These are phyloP conservation scores for Verticillium tricorpus DNA, from an alignment of 2,329 filamentous ascomycete species.

Conservation along the genomic window DNA sequence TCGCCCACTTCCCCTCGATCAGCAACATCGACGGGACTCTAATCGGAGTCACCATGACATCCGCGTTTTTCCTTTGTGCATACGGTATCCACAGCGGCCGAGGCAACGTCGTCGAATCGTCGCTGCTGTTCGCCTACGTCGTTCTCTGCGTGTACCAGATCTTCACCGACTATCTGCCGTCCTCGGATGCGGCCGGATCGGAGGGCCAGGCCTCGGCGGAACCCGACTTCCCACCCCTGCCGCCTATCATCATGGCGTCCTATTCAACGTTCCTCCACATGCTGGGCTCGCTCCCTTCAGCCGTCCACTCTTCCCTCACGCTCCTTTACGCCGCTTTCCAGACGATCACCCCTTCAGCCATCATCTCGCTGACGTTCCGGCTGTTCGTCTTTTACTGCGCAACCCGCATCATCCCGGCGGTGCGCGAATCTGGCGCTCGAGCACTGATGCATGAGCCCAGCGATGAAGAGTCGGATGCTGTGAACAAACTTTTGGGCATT, in stretches of 20 bases:
- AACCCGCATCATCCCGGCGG: constrained; percentile 90
- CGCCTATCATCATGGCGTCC: constrained; percentile 96
- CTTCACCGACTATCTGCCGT: constrained; percentile 95
- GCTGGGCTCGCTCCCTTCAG: constrained; percentile 75
- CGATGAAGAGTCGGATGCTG: constrained; percentile 79
- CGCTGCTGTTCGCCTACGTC: constrained; percentile 90
- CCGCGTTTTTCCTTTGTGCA: constrained; percentile 86
- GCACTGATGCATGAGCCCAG: constrained; percentile 80
- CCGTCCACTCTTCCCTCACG: constrained; percentile 76
- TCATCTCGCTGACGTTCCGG: constrained; percentile 91
- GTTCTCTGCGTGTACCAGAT: constrained; percentile 99
- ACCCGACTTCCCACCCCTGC: constrained; percentile 91
- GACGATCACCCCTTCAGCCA: constrained; percentile 91
- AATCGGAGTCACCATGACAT: constrained; percentile 89
- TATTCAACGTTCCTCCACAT: constrained; percentile 88
- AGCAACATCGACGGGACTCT: constrained; percentile 87
- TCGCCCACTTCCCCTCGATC: constrained; percentile 89
- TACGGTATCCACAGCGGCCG: constrained; percentile 86
- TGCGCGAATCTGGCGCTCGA: constrained; percentile 79
- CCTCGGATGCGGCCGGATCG: constrained; percentile 52
- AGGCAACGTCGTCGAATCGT: constrained; percentile 93
- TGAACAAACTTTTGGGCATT: constrained; percentile 74
- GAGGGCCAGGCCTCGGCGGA: constrained; percentile 51
- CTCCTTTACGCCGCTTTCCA: constrained; percentile 89
- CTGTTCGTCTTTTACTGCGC: constrained; percentile 94